Evolutionary conservation across 176 grass and related monocot species (phyloP), one percentile per base, ranked within the genome.

Genomic region (Oryza rufipogon): DNA sequence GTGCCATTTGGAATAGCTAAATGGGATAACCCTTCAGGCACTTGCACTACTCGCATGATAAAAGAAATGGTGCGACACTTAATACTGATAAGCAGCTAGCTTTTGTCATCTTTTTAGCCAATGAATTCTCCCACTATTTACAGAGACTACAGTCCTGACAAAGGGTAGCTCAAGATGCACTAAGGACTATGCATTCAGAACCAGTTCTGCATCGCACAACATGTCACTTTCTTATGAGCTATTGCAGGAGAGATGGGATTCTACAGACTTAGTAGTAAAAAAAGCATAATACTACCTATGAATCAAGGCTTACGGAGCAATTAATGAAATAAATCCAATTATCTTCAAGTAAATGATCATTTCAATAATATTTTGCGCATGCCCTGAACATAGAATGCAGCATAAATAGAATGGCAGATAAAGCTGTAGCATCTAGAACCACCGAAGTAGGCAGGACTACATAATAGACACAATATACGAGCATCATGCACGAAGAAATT

Each of bases 351-450:
- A 76, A 26, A 25, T 23, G 2, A 39, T 65, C 22, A 46, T 79
- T 71, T 33, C 9, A 76, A 66, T 66, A 42, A 32, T 74, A 16
- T 75, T 9, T 52, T 6, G 4, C 2, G 4, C 2, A 41, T 19
- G 20, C 19, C 2, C 16, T 56, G 15, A 75, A 74, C 7, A 58
- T 2, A 5, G 6, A 68, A 75, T 11, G 6, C 19, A 70, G 19
- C 9, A 38, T 54, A 66, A 66, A 47, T 11, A 66, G 47, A 44
- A 44, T 25, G 44, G 4, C 3, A 73, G 25, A 49, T 41, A 30
- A 34, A 75, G 30, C 19, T 39, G 38, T 56, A 56, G 60, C 39
- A 77, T 77, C 52, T 26, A 28, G 45, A 77, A 36, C 6, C 86
- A 79, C 30, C 30, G 28, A 64, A 73, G 20, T 13, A 16, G 8